Evolutionary conservation across 352 stramenopile species (phyloP).

Genomic region (Globisporangium canariense): DNA sequence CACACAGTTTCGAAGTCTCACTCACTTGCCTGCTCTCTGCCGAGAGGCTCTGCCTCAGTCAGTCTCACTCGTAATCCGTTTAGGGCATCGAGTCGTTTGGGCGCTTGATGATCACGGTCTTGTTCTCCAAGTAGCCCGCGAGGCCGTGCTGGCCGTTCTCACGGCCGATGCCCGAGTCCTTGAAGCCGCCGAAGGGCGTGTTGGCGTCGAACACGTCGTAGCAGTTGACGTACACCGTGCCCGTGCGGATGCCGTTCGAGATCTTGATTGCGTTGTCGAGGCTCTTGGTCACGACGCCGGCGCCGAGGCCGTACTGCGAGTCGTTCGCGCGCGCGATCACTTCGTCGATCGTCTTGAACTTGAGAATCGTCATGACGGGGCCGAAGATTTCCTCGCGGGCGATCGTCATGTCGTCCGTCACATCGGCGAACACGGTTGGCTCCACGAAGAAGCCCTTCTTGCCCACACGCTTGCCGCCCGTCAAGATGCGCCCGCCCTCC

Average conservation of each 20-base stretch:
- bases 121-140: conserved; percentile 76
- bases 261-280: conserved; percentile 86
- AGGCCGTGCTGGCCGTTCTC: conserved; percentile 76
- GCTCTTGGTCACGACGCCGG: conserved; percentile 87
- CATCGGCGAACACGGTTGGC: conserved; percentile 89
- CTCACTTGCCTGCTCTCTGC: not conserved
- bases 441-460: conserved; percentile 88
- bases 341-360: conserved; percentile 89
- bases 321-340: conserved; percentile 86
- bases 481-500: conserved; percentile 82
- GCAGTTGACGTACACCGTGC: conserved; percentile 94
- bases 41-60: not conserved
- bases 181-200: conserved; percentile 87
- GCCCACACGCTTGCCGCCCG: conserved; percentile 70
- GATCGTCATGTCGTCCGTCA: conserved; percentile 85
- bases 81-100: conserved; percentile 42
- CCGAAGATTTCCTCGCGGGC: conserved; percentile 92
- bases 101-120: conserved; percentile 71
- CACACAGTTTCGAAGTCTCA: not conserved
- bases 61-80: not conserved
- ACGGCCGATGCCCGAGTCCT: conserved; percentile 84
- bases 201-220: conserved; percentile 88
- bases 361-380: conserved; percentile 87
- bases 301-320: conserved; percentile 84
- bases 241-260: conserved; percentile 81